These are phyloP conservation scores for Meyerozyma elateridarum DNA, from an alignment of 1,139 yeast genomes.

Conservation along the genomic window DNA sequence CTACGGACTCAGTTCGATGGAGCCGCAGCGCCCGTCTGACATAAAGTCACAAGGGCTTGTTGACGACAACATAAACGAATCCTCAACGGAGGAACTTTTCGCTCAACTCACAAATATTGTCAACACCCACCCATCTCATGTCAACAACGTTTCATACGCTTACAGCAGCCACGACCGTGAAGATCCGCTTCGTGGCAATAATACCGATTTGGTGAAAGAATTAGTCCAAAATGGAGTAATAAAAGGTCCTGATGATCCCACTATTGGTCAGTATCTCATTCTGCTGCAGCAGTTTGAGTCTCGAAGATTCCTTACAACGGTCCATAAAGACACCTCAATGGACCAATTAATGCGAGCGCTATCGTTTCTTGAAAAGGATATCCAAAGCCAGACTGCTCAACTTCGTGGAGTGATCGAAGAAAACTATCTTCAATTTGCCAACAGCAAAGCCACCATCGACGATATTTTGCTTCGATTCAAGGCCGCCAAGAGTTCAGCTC, in stretches of 20 bases:
- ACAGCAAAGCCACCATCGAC: conserved; percentile 59
- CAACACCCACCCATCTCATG: conserved; percentile 5
- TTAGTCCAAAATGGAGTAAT: conserved; percentile 36
- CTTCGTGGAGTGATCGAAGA: conserved; percentile 64
- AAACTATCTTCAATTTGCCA: conserved; percentile 71
- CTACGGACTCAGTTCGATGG: conserved; percentile 9
- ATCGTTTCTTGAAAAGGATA: conserved; percentile 53
- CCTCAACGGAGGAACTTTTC: conserved; percentile 2
- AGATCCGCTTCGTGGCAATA: conserved; percentile 56
- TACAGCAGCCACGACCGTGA: conserved; percentile 15
- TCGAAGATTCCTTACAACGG: conserved; percentile 58
- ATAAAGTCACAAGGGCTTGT: neutral
- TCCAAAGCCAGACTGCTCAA: conserved; percentile 62
- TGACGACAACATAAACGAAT: conserved; percentile 4
- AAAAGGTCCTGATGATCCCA: conserved; percentile 37
- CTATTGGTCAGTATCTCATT: conserved; percentile 53
- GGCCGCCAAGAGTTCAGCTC: conserved; percentile 32
- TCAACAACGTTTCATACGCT: conserved; percentile 1
- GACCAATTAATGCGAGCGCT: conserved; percentile 56
- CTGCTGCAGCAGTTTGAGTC: conserved; percentile 73
- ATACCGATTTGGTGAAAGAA: conserved; percentile 39
- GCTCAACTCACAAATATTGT: conserved; percentile 3
- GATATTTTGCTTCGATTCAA: conserved; percentile 31
- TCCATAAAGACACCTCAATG: conserved; percentile 69
- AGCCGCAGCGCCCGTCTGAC: neutral